These are phyloP conservation scores for Heterobasidion irregulare DNA, from an alignment of 1,284 basidiomycete species.

Conservation along the genomic window DNA sequence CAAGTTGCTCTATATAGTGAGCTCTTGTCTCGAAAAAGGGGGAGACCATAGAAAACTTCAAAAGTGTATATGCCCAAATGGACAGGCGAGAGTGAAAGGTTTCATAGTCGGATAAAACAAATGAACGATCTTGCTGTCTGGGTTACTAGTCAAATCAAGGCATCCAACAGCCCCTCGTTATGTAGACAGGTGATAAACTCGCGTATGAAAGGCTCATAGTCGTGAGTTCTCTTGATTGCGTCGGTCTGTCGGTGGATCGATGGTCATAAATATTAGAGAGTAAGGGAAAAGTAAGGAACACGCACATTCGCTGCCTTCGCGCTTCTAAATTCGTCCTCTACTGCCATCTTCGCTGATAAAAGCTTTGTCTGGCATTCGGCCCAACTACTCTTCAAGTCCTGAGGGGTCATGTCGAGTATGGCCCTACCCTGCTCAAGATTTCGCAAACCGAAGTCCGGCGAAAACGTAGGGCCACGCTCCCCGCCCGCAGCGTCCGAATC, in stretches of 20 bases:
- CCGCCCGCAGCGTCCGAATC: constrained; percentile 14
- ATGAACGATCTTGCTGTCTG: too few species aligned
- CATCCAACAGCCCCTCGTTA: constrained; percentile 36
- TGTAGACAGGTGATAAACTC: constrained; percentile 37
- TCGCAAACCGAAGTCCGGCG: constrained; percentile 35
- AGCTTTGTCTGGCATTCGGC: constrained; percentile 34
- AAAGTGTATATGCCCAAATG: too few species aligned
- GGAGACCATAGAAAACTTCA: too few species aligned
- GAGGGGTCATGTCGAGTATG: constrained; percentile 34
- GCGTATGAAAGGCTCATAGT: constrained; percentile 52
- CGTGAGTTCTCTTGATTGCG: constrained; percentile 45
- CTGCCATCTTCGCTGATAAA: constrained; percentile 29
- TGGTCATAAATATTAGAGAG: neutral
- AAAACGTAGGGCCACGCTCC: constrained; percentile 23
- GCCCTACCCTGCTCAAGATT: constrained; percentile 34
- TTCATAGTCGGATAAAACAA: too few species aligned
- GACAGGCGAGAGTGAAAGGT: too few species aligned
- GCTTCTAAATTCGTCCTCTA: constrained; percentile 45
- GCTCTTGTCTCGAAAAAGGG: too few species aligned
- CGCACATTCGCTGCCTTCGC: constrained; percentile 36
- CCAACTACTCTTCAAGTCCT: constrained; percentile 32
- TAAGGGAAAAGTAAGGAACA: constrained; percentile 5
- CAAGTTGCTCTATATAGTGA: too few species aligned
- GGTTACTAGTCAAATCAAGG: constrained; percentile 19
- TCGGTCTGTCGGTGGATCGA: constrained; percentile 32